Percentiles rank a stretch among this genome's conserved stretches.
phyloP scores from a whole-genome alignment of 169 alveolate species.

The Eimeria sp. region DNA sequence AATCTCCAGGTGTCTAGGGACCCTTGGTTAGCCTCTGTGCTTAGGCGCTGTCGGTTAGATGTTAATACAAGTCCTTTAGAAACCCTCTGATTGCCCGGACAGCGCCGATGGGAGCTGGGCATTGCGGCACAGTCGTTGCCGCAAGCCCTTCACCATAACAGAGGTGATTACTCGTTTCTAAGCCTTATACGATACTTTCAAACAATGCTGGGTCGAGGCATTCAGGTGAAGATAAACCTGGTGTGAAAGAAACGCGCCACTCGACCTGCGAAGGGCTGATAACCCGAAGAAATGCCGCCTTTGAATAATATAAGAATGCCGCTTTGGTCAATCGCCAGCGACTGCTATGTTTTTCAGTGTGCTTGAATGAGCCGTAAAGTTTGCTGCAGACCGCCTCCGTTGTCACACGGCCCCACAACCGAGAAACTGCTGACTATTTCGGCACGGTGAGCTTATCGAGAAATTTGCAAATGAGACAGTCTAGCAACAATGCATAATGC shows the following conservation, averaged over 20 bases:
- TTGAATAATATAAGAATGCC: background rate
- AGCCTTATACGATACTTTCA: background rate
- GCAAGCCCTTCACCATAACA: background rate
- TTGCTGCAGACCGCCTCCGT: background rate
- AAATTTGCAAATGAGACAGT: background rate
- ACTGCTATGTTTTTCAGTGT: background rate
- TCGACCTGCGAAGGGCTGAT: background rate
- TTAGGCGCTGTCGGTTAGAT: background rate
- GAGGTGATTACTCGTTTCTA: background rate
- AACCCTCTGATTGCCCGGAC: background rate
- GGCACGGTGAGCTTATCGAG: background rate
- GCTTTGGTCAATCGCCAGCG: background rate
- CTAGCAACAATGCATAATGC: background rate
- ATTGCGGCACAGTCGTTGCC: background rate
- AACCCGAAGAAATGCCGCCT: background rate
- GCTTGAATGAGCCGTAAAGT: background rate
- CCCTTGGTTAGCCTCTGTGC: background rate
- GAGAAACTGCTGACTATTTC: background rate
- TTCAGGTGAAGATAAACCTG: background rate
- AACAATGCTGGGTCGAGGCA: background rate
- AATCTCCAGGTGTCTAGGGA: background rate
- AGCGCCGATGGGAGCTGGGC: background rate
- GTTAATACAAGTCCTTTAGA: background rate
- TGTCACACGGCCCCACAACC: constrained; percentile 9
- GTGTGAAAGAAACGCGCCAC: background rate